Evolutionary conservation across 2,329 filamentous ascomycete species (phyloP).

Genomic region (Arachnomyces sp.): DNA sequence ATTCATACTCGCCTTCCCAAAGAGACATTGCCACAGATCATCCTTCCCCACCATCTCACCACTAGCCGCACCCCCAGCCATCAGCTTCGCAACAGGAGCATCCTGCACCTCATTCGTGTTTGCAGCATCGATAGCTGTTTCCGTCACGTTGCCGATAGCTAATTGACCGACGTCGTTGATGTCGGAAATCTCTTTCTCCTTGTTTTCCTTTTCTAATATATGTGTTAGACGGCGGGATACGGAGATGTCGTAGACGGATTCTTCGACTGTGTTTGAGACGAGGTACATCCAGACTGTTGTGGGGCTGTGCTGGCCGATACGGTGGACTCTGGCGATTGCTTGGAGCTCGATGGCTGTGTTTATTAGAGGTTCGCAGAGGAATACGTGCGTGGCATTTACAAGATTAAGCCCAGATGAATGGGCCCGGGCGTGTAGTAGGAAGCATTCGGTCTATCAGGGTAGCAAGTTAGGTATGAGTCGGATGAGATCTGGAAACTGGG

Average conservation of each 20-base stretch:
- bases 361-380: constrained; percentile 86
- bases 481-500: not conserved
- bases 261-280: constrained; percentile 82
- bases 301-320: constrained; percentile 79
- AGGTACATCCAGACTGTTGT: constrained; percentile 96
- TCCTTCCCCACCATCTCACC: constrained; percentile 72
- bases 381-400: constrained; percentile 87
- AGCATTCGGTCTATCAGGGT: constrained; percentile 58
- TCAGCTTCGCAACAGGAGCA: constrained; percentile 59
- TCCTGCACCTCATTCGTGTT: constrained; percentile 78
- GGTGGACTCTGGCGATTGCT: constrained; percentile 87
- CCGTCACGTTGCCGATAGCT: constrained; percentile 37
- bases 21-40: constrained; percentile 84
- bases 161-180: constrained; percentile 30
- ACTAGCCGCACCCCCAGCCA: constrained; percentile 59
- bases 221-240: constrained; percentile 71
- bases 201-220: constrained; percentile 42
- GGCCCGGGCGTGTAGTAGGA: constrained; percentile 80
- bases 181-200: constrained; percentile 16
- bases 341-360: constrained; percentile 92
- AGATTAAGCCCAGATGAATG: constrained; percentile 85
- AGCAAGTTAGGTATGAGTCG: not conserved
- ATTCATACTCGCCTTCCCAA: constrained; percentile 48
- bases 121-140: constrained; percentile 65
- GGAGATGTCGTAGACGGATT: constrained; percentile 82